Percentiles rank a stretch among this genome's conserved stretches.
phyloP scores from a whole-genome alignment of 176 grass and related monocot species.

The Lolium rigidum region DNA sequence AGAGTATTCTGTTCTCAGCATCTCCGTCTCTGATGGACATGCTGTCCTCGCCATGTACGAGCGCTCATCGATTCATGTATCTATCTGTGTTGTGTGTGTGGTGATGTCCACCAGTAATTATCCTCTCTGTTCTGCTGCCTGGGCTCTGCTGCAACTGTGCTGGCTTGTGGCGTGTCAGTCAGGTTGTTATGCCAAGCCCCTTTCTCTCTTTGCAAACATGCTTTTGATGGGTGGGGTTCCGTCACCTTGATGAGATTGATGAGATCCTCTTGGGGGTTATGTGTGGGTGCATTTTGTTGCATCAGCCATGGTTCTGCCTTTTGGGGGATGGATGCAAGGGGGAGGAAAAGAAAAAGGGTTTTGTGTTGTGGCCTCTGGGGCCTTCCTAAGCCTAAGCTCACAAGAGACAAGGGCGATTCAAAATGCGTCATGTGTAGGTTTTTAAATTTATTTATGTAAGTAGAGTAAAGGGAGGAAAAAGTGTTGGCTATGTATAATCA shows the following conservation, averaged over 20 bases:
- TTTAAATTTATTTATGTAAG: slow-evolving; percentile 5
- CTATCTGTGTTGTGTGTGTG: not conserved
- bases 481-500: slow-evolving; percentile 27
- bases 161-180: slow-evolving; percentile 20
- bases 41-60: not conserved
- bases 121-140: not conserved
- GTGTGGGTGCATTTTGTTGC: slow-evolving; percentile 16
- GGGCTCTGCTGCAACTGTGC: not conserved
- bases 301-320: slow-evolving; percentile 26
- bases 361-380: slow-evolving; percentile 18
- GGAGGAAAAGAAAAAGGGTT: not conserved
- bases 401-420: slow-evolving; percentile 52
- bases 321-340: slow-evolving; percentile 15
- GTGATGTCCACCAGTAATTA: not conserved
- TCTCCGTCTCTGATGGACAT: slow-evolving; percentile 2
- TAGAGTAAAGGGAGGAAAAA: slow-evolving; percentile 23
- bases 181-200: not conserved
- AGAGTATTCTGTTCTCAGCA: slow-evolving; percentile 19
- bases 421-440: slow-evolving; percentile 21
- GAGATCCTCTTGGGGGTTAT: slow-evolving; percentile 3
- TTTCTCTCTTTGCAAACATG: not conserved
- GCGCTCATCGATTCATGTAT: not conserved
- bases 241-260: slow-evolving; percentile 15
- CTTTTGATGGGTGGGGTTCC: slow-evolving; percentile 29
- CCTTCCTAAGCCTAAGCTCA: not conserved